Evolutionary conservation across 2,329 filamentous ascomycete genomes (phyloP).

Genomic region (Paecilomyces sp.): DNA sequence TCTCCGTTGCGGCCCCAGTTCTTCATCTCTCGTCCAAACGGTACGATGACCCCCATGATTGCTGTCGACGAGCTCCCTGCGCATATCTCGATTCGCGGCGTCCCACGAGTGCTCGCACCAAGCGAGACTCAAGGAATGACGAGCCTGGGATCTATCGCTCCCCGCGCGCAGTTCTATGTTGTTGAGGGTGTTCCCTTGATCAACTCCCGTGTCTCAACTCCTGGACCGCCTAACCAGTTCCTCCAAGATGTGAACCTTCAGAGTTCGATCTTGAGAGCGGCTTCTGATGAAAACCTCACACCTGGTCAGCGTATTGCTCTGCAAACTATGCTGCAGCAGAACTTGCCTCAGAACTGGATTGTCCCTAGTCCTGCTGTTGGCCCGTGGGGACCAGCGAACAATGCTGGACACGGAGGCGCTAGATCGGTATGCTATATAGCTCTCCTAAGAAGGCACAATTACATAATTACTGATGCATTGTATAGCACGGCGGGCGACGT

Average conservation of each 20-base stretch:
- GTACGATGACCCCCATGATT: constrained; percentile 35
- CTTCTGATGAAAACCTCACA: constrained; percentile 14
- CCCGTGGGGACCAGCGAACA: not conserved
- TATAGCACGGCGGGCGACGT: constrained; percentile 5
- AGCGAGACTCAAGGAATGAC: constrained; percentile 38
- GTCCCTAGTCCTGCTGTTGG: constrained; percentile 3
- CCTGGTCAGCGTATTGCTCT: constrained; percentile 14
- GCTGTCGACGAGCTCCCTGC: constrained; percentile 40
- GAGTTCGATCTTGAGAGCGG: constrained; percentile 11
- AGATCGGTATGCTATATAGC: constrained; percentile 12
- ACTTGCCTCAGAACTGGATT: constrained; percentile 10
- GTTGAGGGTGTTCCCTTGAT: constrained; percentile 18
- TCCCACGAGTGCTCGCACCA: constrained; percentile 27
- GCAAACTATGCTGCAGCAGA: constrained; percentile 14
- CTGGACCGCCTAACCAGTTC: constrained; percentile 1
- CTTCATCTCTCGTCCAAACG: constrained; percentile 36
- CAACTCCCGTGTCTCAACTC: not conserved
- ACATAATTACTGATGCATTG: not conserved
- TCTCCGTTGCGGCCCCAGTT: constrained; percentile 29
- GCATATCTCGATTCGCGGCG: constrained; percentile 27
- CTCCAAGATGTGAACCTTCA: constrained; percentile 14
- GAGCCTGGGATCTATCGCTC: constrained; percentile 27
- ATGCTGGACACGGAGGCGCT: constrained; percentile 7
- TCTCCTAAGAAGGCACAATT: not conserved
- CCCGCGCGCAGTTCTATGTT: constrained; percentile 26